These are phyloP conservation scores for Starmera dryadoides DNA, from an alignment of 805 yeast species.

Conservation along the genomic window DNA sequence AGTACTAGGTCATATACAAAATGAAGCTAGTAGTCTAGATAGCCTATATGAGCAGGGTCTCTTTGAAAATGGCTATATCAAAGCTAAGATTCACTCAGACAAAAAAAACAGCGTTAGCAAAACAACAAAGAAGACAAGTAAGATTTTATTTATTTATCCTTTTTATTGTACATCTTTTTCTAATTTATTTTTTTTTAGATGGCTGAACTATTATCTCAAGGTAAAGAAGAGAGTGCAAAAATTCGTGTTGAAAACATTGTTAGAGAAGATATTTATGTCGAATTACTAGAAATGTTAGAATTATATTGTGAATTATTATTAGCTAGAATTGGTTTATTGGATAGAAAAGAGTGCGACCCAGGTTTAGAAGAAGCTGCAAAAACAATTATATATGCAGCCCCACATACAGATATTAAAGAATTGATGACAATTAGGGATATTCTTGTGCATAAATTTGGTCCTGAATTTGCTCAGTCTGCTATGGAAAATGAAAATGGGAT, in stretches of 20 bases:
- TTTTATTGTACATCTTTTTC: constrained; percentile 1
- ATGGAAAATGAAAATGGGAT: constrained; percentile 39
- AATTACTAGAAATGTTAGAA: constrained; percentile 71
- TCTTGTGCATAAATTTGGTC: constrained; percentile 55
- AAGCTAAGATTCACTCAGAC: constrained; percentile 63
- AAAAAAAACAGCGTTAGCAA: constrained; percentile 64
- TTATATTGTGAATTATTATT: constrained; percentile 73
- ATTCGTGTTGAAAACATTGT: constrained; percentile 81
- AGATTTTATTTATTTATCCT: constrained; percentile 2
- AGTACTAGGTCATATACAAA: too few relatives aligned
- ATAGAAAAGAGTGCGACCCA: constrained; percentile 22
- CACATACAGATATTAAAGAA: constrained; percentile 74
- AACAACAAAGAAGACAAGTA: constrained; percentile 57
- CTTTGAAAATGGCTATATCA: constrained; percentile 57
- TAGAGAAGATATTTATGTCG: constrained; percentile 74
- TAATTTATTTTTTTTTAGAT: constrained; percentile 26
- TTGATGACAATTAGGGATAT: constrained; percentile 53
- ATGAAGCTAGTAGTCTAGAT: too few relatives aligned
- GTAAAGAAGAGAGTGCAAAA: constrained; percentile 76
- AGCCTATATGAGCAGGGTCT: too few relatives aligned
- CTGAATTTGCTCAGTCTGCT: constrained; percentile 47
- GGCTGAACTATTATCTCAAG: constrained; percentile 64
- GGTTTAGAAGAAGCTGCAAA: constrained; percentile 57
- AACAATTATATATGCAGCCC: constrained; percentile 60
- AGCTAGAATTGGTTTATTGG: constrained; percentile 64